Conservation (phyloP, 371 early-diverging fungal genomes). For the Syncephalastrum monosporum region DNA sequence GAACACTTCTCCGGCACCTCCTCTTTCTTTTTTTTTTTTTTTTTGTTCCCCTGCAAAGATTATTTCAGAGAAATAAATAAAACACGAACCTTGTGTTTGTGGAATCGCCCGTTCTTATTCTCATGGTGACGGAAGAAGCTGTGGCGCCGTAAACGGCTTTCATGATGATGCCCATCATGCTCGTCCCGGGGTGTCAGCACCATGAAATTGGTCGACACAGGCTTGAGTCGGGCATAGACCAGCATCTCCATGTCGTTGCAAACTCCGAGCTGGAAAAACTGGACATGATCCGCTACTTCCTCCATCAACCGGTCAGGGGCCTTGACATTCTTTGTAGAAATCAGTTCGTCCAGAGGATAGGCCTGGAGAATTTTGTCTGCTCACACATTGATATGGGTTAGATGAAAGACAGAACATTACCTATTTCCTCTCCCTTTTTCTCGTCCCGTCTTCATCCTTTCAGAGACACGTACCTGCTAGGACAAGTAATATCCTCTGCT, state of each 20-base stretch:
- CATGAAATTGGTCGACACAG: constrained; percentile 23
- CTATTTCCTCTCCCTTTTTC: background rate
- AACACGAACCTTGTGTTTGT: constrained; percentile 13
- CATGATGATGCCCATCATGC: background rate
- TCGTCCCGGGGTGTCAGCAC: constrained; percentile 12
- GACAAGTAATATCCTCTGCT: constrained; percentile 21
- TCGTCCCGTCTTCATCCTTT: background rate
- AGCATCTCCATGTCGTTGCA: constrained; percentile 53
- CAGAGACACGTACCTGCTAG: constrained; percentile 17
- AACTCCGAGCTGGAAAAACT: constrained; percentile 67
- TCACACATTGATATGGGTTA: background rate
- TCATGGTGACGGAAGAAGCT: constrained; percentile 8
- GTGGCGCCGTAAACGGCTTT: background rate
- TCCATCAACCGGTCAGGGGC: constrained; percentile 22
- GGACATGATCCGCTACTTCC: constrained; percentile 52
- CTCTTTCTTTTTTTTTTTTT: too few species aligned
- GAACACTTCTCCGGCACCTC: too few species aligned
- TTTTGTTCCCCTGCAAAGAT: too few species aligned
- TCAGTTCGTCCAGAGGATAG: constrained; percentile 45
- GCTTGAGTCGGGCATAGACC: constrained; percentile 39
- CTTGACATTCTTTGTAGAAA: constrained; percentile 25
- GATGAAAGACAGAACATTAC: too few species aligned
- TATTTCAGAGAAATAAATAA: constrained; percentile 19
- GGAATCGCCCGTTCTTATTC: constrained; percentile 22
- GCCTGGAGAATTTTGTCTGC: constrained; percentile 55